phyloP scores from a whole-genome alignment of 805 yeast genomes.

The Barnettozyma vustinii region DNA sequence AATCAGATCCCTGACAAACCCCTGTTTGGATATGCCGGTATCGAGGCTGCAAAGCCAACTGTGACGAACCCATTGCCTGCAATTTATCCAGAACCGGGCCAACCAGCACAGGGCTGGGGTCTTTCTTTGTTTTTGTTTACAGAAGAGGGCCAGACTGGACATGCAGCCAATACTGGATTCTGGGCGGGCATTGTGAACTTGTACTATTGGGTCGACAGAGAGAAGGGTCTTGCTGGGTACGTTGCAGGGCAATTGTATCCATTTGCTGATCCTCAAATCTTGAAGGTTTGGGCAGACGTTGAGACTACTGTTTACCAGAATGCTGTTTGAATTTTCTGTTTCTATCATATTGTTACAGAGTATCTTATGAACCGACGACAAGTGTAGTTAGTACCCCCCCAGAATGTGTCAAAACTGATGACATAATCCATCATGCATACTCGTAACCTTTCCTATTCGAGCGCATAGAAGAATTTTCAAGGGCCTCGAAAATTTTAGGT shows the following conservation, averaged over 20 bases:
- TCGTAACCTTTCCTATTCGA: conserved; percentile 6
- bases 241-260: conserved; percentile 37
- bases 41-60: conserved; percentile 11
- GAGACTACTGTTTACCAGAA: conserved; percentile 18
- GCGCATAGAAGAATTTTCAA: conserved; percentile 1
- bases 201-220: conserved; percentile 37
- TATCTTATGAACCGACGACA: too few species aligned
- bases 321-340: background rate
- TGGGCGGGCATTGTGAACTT: conserved; percentile 39
- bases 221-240: conserved; percentile 35
- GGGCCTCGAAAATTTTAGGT: background rate
- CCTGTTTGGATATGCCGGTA: conserved; percentile 16
- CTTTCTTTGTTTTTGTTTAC: conserved; percentile 26
- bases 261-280: conserved; percentile 22
- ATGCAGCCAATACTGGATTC: conserved; percentile 30
- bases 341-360: too few species aligned
- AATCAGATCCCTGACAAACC: conserved; percentile 31
- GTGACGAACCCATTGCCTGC: conserved; percentile 16
- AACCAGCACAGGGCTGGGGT: conserved; percentile 29
- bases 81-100: conserved; percentile 23
- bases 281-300: conserved; percentile 17
- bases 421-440: background rate
- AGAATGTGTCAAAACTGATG: background rate
- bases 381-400: too few species aligned
- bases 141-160: conserved; percentile 29